Percentiles rank a stretch among this genome's conserved stretches.
phyloP scores from a whole-genome alignment of 306 rosid genomes.

The Pyrus pyrifolia region DNA sequence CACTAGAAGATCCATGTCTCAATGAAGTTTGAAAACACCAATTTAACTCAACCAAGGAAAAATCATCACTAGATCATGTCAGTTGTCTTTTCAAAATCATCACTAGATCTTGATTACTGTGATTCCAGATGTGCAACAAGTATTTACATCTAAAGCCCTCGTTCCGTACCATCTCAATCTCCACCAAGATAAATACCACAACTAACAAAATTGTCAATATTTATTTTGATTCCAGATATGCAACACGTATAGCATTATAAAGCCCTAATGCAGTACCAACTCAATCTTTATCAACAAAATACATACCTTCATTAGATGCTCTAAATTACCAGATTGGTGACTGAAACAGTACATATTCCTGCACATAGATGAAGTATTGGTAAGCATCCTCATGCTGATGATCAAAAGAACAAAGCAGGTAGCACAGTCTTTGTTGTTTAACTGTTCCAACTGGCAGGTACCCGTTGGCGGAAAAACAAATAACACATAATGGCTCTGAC shows the following conservation, averaged over 20 bases:
- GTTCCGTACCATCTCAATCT: too few relatives aligned
- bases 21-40: neutral
- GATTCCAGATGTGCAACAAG: neutral
- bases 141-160: neutral
- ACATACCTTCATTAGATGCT: slow-evolving; percentile 95
- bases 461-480: neutral
- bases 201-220: too few relatives aligned
- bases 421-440: neutral
- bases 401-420: neutral
- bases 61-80: neutral
- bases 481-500: neutral
- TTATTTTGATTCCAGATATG: neutral
- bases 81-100: neutral
- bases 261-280: slow-evolving; percentile 2
- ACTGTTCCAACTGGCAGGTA: neutral
- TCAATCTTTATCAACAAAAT: slow-evolving; percentile 4
- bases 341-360: slow-evolving; percentile 99
- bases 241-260: neutral
- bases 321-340: slow-evolving; percentile 87
- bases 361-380: slow-evolving; percentile 7
- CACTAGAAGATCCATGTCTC: neutral
- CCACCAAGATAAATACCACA: too few relatives aligned
- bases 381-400: neutral
- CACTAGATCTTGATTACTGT: too few relatives aligned
- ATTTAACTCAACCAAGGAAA: neutral